Evolutionary conservation across 345 rosid genomes (phyloP).

Genomic region (Kernera saxatilis): DNA sequence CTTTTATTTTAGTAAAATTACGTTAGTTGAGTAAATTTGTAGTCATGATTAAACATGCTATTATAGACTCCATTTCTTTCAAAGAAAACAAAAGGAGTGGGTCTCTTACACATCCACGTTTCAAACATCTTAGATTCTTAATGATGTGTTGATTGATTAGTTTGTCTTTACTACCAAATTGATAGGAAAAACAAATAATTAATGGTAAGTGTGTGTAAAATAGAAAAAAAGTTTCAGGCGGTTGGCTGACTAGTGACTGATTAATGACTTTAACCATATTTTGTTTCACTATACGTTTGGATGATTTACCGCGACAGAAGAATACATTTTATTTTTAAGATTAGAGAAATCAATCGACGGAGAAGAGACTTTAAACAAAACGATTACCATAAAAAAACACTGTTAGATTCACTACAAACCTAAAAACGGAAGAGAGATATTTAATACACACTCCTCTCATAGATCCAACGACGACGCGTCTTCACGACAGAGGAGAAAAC

Average conservation of each 20-base stretch:
- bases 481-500: too few species aligned
- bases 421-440: too few species aligned
- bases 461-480: too few species aligned
- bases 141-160: conserved; percentile 10
- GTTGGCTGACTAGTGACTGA: not conserved
- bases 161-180: not conserved
- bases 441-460: too few species aligned
- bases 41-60: not conserved
- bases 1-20: not conserved
- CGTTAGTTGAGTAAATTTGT: not conserved
- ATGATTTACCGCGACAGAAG: too few species aligned
- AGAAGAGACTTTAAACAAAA: too few species aligned
- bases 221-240: not conserved
- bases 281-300: too few species aligned
- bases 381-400: too few species aligned
- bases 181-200: not conserved
- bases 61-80: not conserved
- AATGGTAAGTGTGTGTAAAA: not conserved
- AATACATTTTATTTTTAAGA: too few species aligned
- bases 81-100: conserved; percentile 10
- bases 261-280: not conserved
- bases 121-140: conserved; percentile 2
- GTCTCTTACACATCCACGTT: conserved; percentile 10
- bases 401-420: too few species aligned
- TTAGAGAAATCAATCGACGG: too few species aligned